phyloP scores from a whole-genome alignment of 352 stramenopile genomes.

The Phytophthora palmivora region DNA sequence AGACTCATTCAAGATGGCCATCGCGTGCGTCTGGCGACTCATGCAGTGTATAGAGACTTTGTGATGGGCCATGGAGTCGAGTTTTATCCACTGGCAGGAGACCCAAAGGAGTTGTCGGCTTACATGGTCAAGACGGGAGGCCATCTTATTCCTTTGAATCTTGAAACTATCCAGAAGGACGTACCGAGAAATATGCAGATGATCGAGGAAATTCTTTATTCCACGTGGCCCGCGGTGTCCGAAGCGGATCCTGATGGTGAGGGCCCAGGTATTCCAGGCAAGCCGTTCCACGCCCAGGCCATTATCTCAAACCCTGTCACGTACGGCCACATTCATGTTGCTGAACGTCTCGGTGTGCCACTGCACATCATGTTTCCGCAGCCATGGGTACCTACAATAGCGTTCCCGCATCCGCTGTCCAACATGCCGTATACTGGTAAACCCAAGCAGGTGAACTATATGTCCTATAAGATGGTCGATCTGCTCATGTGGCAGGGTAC shows the following conservation, averaged over 20 bases:
- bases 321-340: slow-evolving; percentile 94
- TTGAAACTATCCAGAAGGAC: slow-evolving; percentile 66
- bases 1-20: slow-evolving; percentile 87
- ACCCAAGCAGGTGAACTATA: slow-evolving; percentile 69
- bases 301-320: slow-evolving; percentile 96
- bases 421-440: slow-evolving; percentile 83
- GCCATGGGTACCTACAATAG: slow-evolving; percentile 87
- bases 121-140: slow-evolving; percentile 94
- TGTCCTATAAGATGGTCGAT: slow-evolving; percentile 92
- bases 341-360: slow-evolving; percentile 91
- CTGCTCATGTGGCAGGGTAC: slow-evolving; percentile 75
- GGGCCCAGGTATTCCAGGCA: slow-evolving; percentile 44
- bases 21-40: slow-evolving; percentile 91
- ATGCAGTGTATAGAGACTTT: slow-evolving; percentile 88
- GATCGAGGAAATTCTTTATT: slow-evolving; percentile 90
- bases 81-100: slow-evolving; percentile 81
- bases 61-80: slow-evolving; percentile 79
- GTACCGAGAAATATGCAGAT: slow-evolving; percentile 90
- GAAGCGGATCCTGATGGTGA: slow-evolving; percentile 78
- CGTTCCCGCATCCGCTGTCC: slow-evolving; percentile 92
- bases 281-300: slow-evolving; percentile 86
- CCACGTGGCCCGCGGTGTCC: slow-evolving; percentile 89
- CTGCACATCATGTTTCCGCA: slow-evolving; percentile 96
- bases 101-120: slow-evolving; percentile 77
- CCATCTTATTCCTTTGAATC: slow-evolving; percentile 72